Base-by-base conservation (phyloP, 176 grass and related monocot species). In the Carex myosuroides region DNA sequence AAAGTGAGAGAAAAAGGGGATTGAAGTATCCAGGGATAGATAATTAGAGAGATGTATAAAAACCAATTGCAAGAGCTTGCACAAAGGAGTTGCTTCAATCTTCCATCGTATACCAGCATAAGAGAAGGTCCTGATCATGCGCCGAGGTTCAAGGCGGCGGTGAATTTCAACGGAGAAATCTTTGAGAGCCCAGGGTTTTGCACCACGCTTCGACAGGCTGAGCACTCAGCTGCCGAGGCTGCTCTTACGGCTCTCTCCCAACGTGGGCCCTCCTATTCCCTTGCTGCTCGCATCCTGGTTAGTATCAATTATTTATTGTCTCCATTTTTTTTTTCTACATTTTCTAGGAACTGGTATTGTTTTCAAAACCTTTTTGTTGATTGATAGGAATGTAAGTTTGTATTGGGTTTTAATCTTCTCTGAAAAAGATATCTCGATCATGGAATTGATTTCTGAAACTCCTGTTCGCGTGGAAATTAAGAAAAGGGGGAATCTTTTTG, bases 71-170 rank as follows among this genome's bases (percentile, higher is more conserved):
- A 99, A 90, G 97, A 99, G 90, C 91, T 99, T 73, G 97, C 97
- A 84, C 97, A 99, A 85, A 91, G 93, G 83, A 99, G 97, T 84
- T 96, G 97, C 97, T 99, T 99, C 90, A 99, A 99, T 83, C 88
- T 99, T 60, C 93, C 97, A 84, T 92, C 97, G 13, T 99, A 99
- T 79, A 99, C 97, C 50, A 93, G 88, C 88, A 87, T 99, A 86
- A 84, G 97, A 86, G 97, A 95, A 84, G 96, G 97, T 9, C 97
- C 97, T 2, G 97, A 99, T 92, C 97, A 99, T 66, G 90, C 97
- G 63, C 97, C 97, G 71, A 84, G 97, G 64, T 99, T 99, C 93
- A 99, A 96, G 88, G 97, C 91, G 1, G 88, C 91, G 0, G 93
- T 99, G 60, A 99, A 89, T 87, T 99, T 99, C 84, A 99, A 96